phyloP scores from a whole-genome alignment of 2,329 filamentous ascomycete species.

The Nannizziopsis barbatae region DNA sequence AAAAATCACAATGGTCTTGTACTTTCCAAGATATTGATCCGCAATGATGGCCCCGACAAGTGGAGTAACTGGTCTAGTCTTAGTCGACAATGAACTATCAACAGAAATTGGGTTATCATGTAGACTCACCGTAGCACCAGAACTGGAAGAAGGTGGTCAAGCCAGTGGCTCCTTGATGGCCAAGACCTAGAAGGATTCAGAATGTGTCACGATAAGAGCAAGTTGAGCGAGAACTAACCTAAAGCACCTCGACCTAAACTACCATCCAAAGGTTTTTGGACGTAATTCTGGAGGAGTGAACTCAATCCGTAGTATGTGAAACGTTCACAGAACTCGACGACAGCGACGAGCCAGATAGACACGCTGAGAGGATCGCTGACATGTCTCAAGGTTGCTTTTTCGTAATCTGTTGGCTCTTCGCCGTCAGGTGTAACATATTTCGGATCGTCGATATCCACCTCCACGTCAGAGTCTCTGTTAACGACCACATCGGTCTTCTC shows the following conservation, averaged over 20 bases:
- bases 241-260: slow-evolving; percentile 32
- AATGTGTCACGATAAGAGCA: not conserved
- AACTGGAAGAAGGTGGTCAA: slow-evolving; percentile 45
- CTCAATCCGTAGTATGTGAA: slow-evolving; percentile 48
- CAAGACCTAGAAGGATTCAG: slow-evolving; percentile 18
- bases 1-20: slow-evolving; percentile 48
- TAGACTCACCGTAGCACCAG: slow-evolving; percentile 38
- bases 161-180: slow-evolving; percentile 37
- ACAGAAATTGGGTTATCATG: not conserved
- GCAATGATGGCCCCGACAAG: slow-evolving; percentile 48
- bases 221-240: not conserved
- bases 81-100: not conserved
- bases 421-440: slow-evolving; percentile 31
- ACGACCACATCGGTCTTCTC: slow-evolving; percentile 3
- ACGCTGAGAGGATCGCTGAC: slow-evolving; percentile 44
- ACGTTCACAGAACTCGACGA: slow-evolving; percentile 47
- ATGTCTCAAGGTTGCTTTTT: slow-evolving; percentile 42
- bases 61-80: slow-evolving; percentile 36
- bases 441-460: slow-evolving; percentile 4
- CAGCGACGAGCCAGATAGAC: slow-evolving; percentile 45
- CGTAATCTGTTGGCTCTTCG: slow-evolving; percentile 42
- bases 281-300: slow-evolving; percentile 47
- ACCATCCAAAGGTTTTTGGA: slow-evolving; percentile 33
- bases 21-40: slow-evolving; percentile 50
- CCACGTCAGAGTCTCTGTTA: slow-evolving; percentile 5